These are phyloP conservation scores for Auxenochlorella pyrenoidosa DNA, from an alignment of 139 green algal species.

Conservation along the genomic window DNA sequence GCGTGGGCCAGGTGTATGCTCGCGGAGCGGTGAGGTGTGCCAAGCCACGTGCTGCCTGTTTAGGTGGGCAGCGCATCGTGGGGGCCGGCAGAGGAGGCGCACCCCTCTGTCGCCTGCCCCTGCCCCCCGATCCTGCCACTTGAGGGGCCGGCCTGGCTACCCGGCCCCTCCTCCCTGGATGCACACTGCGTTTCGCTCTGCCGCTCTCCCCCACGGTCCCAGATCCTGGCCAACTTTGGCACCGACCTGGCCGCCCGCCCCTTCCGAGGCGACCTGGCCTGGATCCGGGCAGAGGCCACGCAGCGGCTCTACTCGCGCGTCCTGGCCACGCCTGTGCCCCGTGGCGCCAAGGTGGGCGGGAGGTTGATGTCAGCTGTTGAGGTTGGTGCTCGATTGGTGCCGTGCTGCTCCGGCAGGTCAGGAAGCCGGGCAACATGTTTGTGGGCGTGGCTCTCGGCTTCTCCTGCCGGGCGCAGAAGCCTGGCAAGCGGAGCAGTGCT, in stretches of 20 bases:
- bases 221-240: conserved; percentile 74
- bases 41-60: background rate
- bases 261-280: conserved; percentile 53
- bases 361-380: too few species aligned
- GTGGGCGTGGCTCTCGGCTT: too few species aligned
- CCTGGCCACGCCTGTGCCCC: conserved; percentile 22
- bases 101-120: too few species aligned
- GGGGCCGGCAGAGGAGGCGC: too few species aligned
- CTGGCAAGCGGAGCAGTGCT: too few species aligned
- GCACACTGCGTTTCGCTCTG: background rate
- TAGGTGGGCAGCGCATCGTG: background rate
- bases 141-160: background rate
- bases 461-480: too few species aligned
- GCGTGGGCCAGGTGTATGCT: too few species aligned
- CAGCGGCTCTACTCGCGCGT: conserved; percentile 42
- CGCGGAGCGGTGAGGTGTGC: too few species aligned
- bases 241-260: conserved; percentile 33
- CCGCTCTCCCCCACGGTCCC: background rate
- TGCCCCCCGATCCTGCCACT: background rate
- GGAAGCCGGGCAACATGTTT: too few species aligned
- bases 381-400: too few species aligned
- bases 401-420: too few species aligned
- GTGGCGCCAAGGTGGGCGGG: conserved; percentile 20
- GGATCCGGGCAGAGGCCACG: conserved; percentile 30
- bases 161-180: too few species aligned